phyloP scores from a whole-genome alignment of 176 grass and related monocot genomes.

The Panicum miliaceum region DNA sequence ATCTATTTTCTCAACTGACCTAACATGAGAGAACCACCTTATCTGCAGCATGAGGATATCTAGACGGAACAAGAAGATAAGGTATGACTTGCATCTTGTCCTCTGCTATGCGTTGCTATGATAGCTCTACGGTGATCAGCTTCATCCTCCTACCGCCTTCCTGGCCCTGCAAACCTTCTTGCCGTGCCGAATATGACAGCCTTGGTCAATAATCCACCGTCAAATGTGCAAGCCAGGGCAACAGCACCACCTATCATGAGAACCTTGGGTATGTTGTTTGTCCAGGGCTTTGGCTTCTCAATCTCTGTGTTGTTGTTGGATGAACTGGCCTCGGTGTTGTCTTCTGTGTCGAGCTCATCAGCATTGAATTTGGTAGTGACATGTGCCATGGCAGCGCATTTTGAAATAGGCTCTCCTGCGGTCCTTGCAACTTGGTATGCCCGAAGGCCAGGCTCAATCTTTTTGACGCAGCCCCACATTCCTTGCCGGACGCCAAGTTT shows the following conservation, averaged over 20 bases:
- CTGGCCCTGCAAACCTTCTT: constrained; percentile 78
- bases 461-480: constrained; percentile 88
- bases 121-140: not conserved
- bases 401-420: constrained; percentile 56
- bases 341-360: constrained; percentile 50
- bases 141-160: constrained; percentile 58
- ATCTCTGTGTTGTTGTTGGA: constrained; percentile 44
- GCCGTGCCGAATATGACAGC: constrained; percentile 81
- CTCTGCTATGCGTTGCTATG: not conserved
- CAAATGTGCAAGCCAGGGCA: constrained; percentile 74
- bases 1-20: constrained; percentile 3
- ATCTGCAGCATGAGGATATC: constrained; percentile 18
- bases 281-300: constrained; percentile 75
- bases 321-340: constrained; percentile 28
- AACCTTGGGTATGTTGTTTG: constrained; percentile 62
- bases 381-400: constrained; percentile 60
- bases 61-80: not conserved
- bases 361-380: constrained; percentile 70
- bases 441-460: constrained; percentile 78
- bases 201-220: constrained; percentile 83
- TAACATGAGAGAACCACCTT: not conserved
- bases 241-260: constrained; percentile 71
- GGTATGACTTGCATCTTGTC: not conserved
- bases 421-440: constrained; percentile 73
- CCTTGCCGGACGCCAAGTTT: constrained; percentile 89